Conservation (phyloP, 2,329 filamentous ascomycete species). For the Colletotrichum australisinense region DNA sequence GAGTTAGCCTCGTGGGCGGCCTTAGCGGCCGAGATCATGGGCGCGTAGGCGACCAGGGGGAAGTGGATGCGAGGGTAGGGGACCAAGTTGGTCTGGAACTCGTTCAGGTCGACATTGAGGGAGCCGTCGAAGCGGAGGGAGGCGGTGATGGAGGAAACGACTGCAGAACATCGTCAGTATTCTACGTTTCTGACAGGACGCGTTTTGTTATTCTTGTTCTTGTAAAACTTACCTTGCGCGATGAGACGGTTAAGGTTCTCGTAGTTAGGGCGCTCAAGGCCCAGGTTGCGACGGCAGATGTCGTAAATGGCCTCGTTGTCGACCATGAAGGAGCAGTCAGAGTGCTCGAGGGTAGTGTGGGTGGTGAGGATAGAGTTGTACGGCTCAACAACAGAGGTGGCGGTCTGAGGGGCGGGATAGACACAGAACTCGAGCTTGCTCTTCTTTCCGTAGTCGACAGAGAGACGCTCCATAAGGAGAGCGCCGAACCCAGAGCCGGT, state of each 20-base stretch:
- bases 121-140: conserved; percentile 98
- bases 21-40: conserved; percentile 94
- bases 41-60: conserved; percentile 95
- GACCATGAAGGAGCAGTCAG: conserved; percentile 99
- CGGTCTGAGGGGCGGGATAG: conserved; percentile 96
- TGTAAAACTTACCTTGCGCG: conserved; percentile 77
- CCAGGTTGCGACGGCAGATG: conserved; percentile 97
- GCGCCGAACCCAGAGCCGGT: conserved; percentile 99
- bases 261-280: conserved; percentile 96
- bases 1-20: conserved; percentile 98
- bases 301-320: conserved; percentile 99
- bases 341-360: conserved; percentile 99
- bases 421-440: conserved; percentile 99
- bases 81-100: conserved; percentile 99
- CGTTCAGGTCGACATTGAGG: conserved; percentile 98
- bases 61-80: conserved; percentile 99
- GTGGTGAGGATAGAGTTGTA: conserved; percentile 99
- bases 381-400: conserved; percentile 97
- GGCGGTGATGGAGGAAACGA: conserved; percentile 97
- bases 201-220: background rate
- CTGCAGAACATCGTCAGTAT: conserved; percentile 56
- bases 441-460: conserved; percentile 99
- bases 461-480: conserved; percentile 98
- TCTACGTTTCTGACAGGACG: conserved; percentile 13
- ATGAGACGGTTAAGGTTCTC: conserved; percentile 99